Base-by-base conservation (phyloP, 1,284 basidiomycete genomes). In the Puccinia horiana region DNA sequence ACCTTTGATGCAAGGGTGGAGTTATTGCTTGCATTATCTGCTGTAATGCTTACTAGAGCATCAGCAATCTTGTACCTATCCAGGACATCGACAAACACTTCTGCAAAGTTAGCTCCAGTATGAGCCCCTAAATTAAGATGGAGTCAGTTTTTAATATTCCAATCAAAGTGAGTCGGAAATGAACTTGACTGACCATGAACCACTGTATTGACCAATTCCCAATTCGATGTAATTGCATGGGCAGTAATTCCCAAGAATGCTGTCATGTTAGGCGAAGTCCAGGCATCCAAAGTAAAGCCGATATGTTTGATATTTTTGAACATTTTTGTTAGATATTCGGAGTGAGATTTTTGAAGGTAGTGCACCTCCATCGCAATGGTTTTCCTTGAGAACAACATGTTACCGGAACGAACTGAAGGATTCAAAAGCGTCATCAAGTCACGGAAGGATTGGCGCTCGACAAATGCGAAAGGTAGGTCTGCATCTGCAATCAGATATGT, bases 401-500 rank as follows among this genome's bases (percentile, higher is more conserved):
- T 67, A 6, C 56, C 56, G 29, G 8, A 8, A 6, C 56, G 29
- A 58, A 58, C 56, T 23, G 29, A 58, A 8, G 58, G 3, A 44
- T 69, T 69, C 1, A 69, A 1, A 42, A 69, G 67, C 8, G 2
- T 2, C 11, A 69, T 44, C 6, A 69, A 18, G 44, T 69, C 26
- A 1, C 29, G 12, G 40, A 69, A 69, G n/a, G 67, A 69, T 69
- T 42, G 2, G 11, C 26, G 67, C 6, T 69, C 67, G 6, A 69
- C 67, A 42, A 69, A n/a, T 14, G 44, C 9, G 35, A 69, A 69
- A 2, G 67, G 67, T 5, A 69, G 40, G 40, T 69, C 26, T 9
- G 67, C 67, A n/a, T 69, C 40, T 9, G 67, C 67, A 44, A 69
- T 42, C 23, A 69, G 29, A 44, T 69, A 44, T 26, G 67, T 16